These are phyloP conservation scores for Aristolochia contorta DNA, from an alignment of 164 flowering plant species.

Conservation along the genomic window DNA sequence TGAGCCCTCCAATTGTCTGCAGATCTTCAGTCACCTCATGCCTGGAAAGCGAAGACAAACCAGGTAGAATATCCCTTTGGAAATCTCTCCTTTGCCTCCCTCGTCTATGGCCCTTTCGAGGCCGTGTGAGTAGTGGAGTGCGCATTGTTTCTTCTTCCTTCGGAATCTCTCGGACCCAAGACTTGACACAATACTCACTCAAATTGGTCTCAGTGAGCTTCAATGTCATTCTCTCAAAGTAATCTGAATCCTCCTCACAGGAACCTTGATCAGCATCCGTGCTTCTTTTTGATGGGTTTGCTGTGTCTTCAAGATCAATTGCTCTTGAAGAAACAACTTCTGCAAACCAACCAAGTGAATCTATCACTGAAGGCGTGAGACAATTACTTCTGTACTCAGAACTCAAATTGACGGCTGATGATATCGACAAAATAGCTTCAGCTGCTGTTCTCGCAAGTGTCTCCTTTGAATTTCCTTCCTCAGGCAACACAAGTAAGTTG, in stretches of 20 bases:
- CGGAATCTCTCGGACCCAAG: conserved; percentile 33
- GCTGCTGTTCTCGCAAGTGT: conserved; percentile 32
- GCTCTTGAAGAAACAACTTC: conserved; percentile 28
- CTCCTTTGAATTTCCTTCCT: conserved; percentile 5
- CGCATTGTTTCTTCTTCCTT: conserved; percentile 36
- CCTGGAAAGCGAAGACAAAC: conserved; percentile 72
- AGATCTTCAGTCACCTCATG: conserved; percentile 93
- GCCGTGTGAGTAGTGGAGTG: conserved; percentile 20
- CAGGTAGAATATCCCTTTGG: conserved; percentile 92
- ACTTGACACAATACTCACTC: conserved; percentile 55
- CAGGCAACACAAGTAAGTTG: conserved; percentile 4
- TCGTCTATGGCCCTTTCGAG: conserved; percentile 75
- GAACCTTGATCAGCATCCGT: conserved; percentile 4
- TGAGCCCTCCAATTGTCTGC: conserved; percentile 53
- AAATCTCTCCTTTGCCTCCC: conserved; percentile 91
- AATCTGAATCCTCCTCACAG: conserved; percentile 35
- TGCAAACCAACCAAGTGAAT: conserved; percentile 51
- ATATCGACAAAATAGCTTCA: conserved; percentile 46
- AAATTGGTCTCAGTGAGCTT: conserved; percentile 42
- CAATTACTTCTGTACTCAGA: conserved; percentile 4
- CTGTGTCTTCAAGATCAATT: conserved; percentile 11
- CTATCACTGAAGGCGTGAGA: conserved; percentile 10
- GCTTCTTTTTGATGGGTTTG: conserved; percentile 4
- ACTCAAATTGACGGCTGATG: conserved; percentile 14
- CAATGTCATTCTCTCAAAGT: conserved; percentile 79